Conservation (phyloP, 1,139 yeast species). For the Suhomyces bokatorum region DNA sequence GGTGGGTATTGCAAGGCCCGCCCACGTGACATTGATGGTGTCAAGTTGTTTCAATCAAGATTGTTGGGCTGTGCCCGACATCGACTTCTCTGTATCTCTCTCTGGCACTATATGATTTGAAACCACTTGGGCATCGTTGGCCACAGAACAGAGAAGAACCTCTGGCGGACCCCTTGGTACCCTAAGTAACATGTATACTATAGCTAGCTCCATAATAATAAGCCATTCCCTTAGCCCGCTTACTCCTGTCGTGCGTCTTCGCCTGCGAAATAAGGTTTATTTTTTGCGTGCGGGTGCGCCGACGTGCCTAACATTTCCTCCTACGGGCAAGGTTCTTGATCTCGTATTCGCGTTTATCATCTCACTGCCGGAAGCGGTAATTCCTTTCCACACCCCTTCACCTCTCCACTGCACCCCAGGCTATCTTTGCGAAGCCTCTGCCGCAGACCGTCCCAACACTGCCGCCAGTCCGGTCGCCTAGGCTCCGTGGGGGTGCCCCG, state of each 20-base stretch:
- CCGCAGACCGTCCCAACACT: too few species aligned
- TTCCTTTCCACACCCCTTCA: too few species aligned
- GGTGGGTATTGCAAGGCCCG: conserved; percentile 7
- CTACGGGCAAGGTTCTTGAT: conserved; percentile 3
- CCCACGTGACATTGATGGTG: conserved; percentile 11
- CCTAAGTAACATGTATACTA: neutral
- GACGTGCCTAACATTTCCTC: conserved; percentile 1
- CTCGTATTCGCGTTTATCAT: conserved; percentile 1
- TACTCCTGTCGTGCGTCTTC: neutral
- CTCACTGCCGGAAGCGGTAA: neutral
- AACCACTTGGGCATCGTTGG: conserved; percentile 11
- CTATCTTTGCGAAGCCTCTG: neutral
- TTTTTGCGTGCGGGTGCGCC: neutral
- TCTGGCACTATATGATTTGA: conserved; percentile 6
- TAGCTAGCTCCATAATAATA: conserved; percentile 3
- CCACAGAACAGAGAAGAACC: conserved; percentile 4
- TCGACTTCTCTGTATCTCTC: conserved; percentile 9
- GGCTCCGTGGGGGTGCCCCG: too few species aligned
- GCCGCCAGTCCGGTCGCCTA: too few species aligned
- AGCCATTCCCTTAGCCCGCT: conserved; percentile 1
- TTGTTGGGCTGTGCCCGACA: conserved; percentile 10
- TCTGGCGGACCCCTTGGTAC: conserved; percentile 3
- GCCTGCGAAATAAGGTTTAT: neutral
- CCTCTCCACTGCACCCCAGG: neutral
- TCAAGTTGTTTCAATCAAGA: conserved; percentile 12